These are phyloP conservation scores for Dichotomopilus funicola DNA, from an alignment of 2,329 filamentous ascomycete genomes.

Conservation along the genomic window DNA sequence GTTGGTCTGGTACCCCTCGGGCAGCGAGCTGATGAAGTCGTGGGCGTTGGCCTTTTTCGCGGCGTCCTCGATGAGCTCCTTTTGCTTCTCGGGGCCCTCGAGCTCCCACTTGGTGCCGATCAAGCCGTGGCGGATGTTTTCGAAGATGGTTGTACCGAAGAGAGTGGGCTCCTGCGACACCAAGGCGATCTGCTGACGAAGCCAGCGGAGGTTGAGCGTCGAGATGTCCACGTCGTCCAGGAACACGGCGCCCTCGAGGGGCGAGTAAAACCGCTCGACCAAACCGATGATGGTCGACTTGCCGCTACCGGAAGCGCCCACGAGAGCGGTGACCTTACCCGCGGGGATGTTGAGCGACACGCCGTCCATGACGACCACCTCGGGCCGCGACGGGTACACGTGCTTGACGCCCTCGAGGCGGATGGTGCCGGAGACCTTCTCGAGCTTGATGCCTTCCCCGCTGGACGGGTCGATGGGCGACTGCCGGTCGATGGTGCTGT, in stretches of 20 bases:
- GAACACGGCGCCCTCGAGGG: slow-evolving; percentile 69
- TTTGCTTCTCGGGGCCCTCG: slow-evolving; percentile 60
- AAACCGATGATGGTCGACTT: slow-evolving; percentile 93
- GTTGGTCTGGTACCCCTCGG: slow-evolving; percentile 86
- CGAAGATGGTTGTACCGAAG: slow-evolving; percentile 81
- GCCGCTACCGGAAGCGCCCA: slow-evolving; percentile 88
- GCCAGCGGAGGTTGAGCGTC: slow-evolving; percentile 78
- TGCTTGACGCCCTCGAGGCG: slow-evolving; percentile 79
- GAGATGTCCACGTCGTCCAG: slow-evolving; percentile 79
- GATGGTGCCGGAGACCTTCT: slow-evolving; percentile 68
- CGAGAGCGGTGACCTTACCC: slow-evolving; percentile 86
- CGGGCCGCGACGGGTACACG: slow-evolving; percentile 88
- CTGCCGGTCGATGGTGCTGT: slow-evolving; percentile 79
- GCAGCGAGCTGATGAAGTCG: slow-evolving; percentile 76
- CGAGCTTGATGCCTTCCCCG: slow-evolving; percentile 64
- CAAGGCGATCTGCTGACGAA: slow-evolving; percentile 84
- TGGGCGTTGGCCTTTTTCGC: slow-evolving; percentile 91
- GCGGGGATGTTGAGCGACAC: slow-evolving; percentile 76
- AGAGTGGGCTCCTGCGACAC: slow-evolving; percentile 91
- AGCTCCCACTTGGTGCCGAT: slow-evolving; percentile 75
- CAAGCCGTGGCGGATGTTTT: slow-evolving; percentile 85
- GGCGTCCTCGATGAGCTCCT: slow-evolving; percentile 67
- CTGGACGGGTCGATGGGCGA: slow-evolving; percentile 77
- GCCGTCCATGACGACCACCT: slow-evolving; percentile 81
- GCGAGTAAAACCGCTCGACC: slow-evolving; percentile 90